Evolutionary conservation across 495 filamentous ascomycete genomes (phyloP).

Genomic region (Immersiella caudata): DNA sequence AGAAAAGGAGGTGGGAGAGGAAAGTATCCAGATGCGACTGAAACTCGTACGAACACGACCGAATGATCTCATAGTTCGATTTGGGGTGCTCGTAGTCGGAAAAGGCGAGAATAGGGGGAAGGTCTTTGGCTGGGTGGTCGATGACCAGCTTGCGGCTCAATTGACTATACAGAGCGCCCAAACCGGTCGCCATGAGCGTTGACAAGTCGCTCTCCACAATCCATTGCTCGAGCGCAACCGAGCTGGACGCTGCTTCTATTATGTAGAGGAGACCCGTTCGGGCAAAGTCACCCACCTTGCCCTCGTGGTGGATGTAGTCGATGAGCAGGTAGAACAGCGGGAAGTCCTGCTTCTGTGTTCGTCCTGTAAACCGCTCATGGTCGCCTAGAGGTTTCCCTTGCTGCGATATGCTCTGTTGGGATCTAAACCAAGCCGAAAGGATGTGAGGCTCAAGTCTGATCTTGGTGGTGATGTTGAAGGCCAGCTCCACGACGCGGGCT

Average conservation of each 20-base stretch:
- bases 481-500: conserved; percentile 80
- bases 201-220: conserved; percentile 96
- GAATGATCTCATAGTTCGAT: conserved; percentile 67
- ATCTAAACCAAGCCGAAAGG: conserved; percentile 84
- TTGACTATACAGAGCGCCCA: conserved; percentile 96
- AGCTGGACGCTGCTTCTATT: conserved; percentile 87
- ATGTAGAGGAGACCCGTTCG: conserved; percentile 93
- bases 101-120: conserved; percentile 80
- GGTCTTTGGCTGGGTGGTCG: conserved; percentile 61
- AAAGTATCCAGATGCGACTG: conserved; percentile 87
- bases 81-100: conserved; percentile 76
- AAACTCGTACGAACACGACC: conserved; percentile 68
- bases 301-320: conserved; percentile 94
- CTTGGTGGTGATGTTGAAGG: conserved; percentile 94
- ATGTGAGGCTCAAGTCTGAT: conserved; percentile 85
- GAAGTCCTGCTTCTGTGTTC: conserved; percentile 89
- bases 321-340: conserved; percentile 93
- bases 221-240: conserved; percentile 84
- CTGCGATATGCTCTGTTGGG: conserved; percentile 43
- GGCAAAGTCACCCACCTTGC: conserved; percentile 94
- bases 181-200: conserved; percentile 92
- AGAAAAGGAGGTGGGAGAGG: conserved; percentile 91
- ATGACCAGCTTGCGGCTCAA: conserved; percentile 76
- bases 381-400: conserved; percentile 47
- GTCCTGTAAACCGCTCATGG: conserved; percentile 75